phyloP scores from a whole-genome alignment of 139 green algal genomes.

The Gonium pectorale region DNA sequence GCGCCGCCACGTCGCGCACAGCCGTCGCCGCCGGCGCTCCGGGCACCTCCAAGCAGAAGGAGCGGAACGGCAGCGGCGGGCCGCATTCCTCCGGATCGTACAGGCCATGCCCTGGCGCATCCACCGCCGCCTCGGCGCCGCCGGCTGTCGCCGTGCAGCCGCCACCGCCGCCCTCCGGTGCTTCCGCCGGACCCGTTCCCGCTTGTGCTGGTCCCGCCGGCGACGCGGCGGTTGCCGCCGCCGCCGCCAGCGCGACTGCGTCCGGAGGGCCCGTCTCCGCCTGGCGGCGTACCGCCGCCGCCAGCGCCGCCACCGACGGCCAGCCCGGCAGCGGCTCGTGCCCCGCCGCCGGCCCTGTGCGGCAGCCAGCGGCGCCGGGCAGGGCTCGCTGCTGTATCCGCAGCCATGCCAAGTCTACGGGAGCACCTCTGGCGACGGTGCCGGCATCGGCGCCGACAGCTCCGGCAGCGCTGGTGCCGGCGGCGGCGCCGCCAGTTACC shows the following conservation, averaged over 20 bases:
- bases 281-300: not conserved
- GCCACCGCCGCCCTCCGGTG: not conserved
- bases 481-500: not conserved
- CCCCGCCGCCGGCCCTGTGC: not conserved
- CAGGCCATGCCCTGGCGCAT: not conserved
- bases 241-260: not conserved
- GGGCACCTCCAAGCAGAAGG: constrained; percentile 1
- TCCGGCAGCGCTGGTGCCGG: not conserved
- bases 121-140: not conserved
- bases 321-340: not conserved
- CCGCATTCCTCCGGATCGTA: not conserved
- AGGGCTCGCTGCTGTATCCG: constrained; percentile 5
- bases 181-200: not conserved
- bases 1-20: constrained; percentile 1
- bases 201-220: not conserved
- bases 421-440: not conserved
- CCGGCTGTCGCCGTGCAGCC: not conserved
- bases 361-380: not conserved
- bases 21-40: not conserved
- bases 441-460: not conserved
- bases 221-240: too few relatives aligned
- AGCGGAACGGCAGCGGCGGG: not conserved
- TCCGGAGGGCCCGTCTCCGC: not conserved
- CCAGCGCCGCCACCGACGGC: not conserved
- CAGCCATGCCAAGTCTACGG: constrained; percentile 3